Evolutionary conservation across 1,139 yeast genomes (phyloP).

Genomic region (Magnusiomyces fungicola): DNA sequence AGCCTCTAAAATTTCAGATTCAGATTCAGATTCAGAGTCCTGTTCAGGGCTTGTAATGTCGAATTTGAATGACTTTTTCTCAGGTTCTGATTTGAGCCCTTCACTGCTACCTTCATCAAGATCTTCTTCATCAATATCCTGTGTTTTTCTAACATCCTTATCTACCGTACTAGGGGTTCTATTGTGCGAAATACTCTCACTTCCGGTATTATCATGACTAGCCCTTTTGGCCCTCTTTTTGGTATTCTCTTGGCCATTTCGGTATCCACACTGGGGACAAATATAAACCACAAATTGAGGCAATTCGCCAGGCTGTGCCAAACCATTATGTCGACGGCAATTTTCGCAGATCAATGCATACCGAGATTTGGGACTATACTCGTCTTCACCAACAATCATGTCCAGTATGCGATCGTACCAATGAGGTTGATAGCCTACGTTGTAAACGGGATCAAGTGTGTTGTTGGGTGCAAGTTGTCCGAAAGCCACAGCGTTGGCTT

Average conservation of each 20-base stretch:
- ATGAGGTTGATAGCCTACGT: slow-evolving; percentile 21
- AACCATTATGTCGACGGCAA: slow-evolving; percentile 68
- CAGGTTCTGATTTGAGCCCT: no score
- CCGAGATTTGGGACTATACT: slow-evolving; percentile 51
- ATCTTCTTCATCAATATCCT: no score
- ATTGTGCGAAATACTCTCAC: no score
- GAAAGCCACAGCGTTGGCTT: no score
- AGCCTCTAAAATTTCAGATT: not conserved
- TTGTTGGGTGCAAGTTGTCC: not conserved
- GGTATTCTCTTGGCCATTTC: slow-evolving; percentile 37
- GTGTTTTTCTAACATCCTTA: no score
- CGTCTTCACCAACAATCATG: slow-evolving; percentile 64
- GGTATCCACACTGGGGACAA: slow-evolving; percentile 66
- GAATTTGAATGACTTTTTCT: not conserved
- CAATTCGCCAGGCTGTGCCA: slow-evolving; percentile 65
- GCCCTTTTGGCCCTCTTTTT: not conserved
- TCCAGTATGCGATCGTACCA: slow-evolving; percentile 43
- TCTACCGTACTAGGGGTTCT: no score
- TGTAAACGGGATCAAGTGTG: slow-evolving; percentile 6
- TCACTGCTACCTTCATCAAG: not conserved
- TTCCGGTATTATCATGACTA: not conserved
- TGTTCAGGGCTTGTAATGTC: not conserved
- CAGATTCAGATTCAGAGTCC: not conserved
- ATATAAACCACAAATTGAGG: slow-evolving; percentile 52
- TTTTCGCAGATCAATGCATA: slow-evolving; percentile 65